Evolutionary conservation across 495 filamentous ascomycete genomes (phyloP).

Genomic region (Hyaloscypha bicolor): DNA sequence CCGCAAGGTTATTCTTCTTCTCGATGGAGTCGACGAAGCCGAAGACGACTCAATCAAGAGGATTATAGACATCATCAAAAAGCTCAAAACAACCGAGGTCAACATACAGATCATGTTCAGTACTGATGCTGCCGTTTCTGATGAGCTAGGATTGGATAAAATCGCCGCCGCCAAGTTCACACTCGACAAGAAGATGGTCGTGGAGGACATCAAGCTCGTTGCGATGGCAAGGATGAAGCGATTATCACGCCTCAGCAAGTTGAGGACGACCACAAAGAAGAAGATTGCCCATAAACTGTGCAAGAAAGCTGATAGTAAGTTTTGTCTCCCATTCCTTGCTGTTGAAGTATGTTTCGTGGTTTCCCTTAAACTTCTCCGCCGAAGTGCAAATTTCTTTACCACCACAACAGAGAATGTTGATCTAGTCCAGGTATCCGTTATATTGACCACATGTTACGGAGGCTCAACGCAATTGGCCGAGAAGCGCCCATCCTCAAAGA

Average conservation of each 20-base stretch:
- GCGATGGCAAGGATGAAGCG: background rate
- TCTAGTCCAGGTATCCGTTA: background rate
- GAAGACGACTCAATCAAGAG: background rate
- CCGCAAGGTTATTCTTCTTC: background rate
- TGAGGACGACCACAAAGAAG: background rate
- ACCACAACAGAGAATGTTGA: background rate
- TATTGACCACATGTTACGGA: conserved; percentile 1
- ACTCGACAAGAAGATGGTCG: background rate
- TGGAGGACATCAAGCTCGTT: background rate
- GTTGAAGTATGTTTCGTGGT: background rate
- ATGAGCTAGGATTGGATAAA: background rate
- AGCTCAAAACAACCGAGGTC: background rate
- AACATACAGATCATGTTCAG: background rate
- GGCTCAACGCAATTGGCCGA: background rate
- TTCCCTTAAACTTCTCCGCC: background rate
- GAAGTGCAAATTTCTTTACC: background rate
- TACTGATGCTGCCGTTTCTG: background rate
- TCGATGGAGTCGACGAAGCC: background rate
- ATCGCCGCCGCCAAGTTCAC: background rate
- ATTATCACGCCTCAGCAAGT: background rate
- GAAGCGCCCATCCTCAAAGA: background rate
- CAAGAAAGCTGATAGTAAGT: background rate
- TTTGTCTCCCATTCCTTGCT: background rate
- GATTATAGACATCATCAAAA: background rate
- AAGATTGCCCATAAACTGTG: background rate